Evolutionary conservation across 2,329 filamentous ascomycete genomes (phyloP), one percentile per base, ranked within the genome.

Genomic region (Hypoxylon sp.): DNA sequence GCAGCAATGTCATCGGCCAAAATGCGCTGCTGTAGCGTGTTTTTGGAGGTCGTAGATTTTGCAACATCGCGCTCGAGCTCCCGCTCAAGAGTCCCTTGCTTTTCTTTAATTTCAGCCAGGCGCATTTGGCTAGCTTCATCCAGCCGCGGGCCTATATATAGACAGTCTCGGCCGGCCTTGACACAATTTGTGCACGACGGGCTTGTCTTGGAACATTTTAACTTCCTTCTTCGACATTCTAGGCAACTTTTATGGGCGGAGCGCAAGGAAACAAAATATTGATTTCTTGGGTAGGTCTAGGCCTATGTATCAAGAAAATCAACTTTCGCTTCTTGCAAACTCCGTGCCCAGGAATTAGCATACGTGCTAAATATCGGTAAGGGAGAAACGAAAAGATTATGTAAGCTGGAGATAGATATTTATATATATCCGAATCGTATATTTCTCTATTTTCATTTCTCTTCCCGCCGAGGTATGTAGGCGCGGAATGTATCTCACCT

Each of bases 21-120:
- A 38, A 81, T 81, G 19, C 79, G 73, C 63, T 80, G 78, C 64
- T 80, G 80, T 62, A 77, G 43, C 21, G 71, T 62, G 49, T 57
- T 74, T 63, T 75, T 77, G 2, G 74, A 71, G 6, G 72, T 74
- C 2, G 77, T 76, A 10, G 80, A 82, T 60, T 85, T 84, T 14
- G 87, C 88, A 30, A 91, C 86, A 76, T 92, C 90, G 46, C 89
- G 82, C 78, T 93, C 91, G 5, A 93, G 82, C 60, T 89, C 87
- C 58, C 88, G 84, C 79, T 93, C 91, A 17, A 93, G 80, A 7
- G 87, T 88, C 25, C 90, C 91, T 79, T 93, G 91, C 78, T 91
- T 90, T 77, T 94, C 91, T 80, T 94, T 94, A 77, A 94, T 90
- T 74, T 93, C 90, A 3, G 90, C 91, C 59, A 94, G 83, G 72